Evolutionary conservation across 768 basidiomycete species (phyloP).

Genomic region (Lactarius sanguifluus): DNA sequence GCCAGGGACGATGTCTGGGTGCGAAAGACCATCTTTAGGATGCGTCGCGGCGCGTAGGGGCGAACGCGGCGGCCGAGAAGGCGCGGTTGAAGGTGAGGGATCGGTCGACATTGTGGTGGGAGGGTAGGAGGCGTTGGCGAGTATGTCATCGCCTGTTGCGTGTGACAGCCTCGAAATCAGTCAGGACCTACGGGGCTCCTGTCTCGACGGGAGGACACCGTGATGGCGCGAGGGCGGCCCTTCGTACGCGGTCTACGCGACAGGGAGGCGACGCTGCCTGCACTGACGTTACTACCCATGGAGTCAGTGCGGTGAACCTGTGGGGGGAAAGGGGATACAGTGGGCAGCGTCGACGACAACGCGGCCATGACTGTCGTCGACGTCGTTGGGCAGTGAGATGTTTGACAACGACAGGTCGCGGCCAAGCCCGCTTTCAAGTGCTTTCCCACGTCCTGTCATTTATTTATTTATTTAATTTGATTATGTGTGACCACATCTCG

Average conservation of each 20-base stretch:
- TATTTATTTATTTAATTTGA: slow-evolving; percentile 1
- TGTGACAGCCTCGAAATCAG: slow-evolving; percentile 23
- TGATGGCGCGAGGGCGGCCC: slow-evolving; percentile 32
- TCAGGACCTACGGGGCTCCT: slow-evolving; percentile 31
- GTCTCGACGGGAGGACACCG: slow-evolving; percentile 33
- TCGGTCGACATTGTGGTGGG: slow-evolving; percentile 19
- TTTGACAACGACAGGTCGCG: slow-evolving; percentile 18
- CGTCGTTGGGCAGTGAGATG: slow-evolving; percentile 27
- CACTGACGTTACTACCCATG: slow-evolving; percentile 33
- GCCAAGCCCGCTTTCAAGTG: slow-evolving; percentile 13
- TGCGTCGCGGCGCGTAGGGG: slow-evolving; percentile 27
- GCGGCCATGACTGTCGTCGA: slow-evolving; percentile 36
- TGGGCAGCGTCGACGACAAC: slow-evolving; percentile 33
- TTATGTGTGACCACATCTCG: neutral
- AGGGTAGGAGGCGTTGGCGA: slow-evolving; percentile 30
- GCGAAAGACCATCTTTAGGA: slow-evolving; percentile 14
- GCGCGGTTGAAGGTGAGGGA: slow-evolving; percentile 13
- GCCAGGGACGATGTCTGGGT: slow-evolving; percentile 19
- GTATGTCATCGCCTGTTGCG: slow-evolving; percentile 23
- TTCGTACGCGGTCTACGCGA: slow-evolving; percentile 37
- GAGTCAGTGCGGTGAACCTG: slow-evolving; percentile 36
- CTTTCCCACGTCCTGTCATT: slow-evolving; percentile 17
- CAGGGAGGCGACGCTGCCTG: slow-evolving; percentile 32
- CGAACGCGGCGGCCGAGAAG: slow-evolving; percentile 29
- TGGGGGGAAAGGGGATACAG: slow-evolving; percentile 25